Evolutionary conservation across 768 basidiomycete species (phyloP), one percentile per base, ranked within the genome.

Genomic region (Pulveroboletus frians): DNA sequence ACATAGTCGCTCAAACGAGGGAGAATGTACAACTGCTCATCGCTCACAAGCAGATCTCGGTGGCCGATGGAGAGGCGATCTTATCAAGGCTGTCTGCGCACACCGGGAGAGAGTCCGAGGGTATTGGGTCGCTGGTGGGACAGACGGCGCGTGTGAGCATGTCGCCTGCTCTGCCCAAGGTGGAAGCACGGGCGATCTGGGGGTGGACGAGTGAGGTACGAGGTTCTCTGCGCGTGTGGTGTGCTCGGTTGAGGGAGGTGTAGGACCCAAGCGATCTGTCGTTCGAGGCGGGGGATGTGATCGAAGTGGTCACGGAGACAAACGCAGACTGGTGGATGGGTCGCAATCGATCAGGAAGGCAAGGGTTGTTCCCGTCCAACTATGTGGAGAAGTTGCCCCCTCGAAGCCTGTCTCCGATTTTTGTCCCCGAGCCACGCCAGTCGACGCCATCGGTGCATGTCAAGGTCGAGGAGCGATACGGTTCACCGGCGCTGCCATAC

Each of bases 271-370:
- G 83, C 42, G 91, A 94, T 66, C 74, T 95, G 3, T 76, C 80
- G 1, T 91, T 95, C 71, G 67, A 68, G 17, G 69, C 76, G 0
- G 92, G 90, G 4, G 92, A 93, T 49, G 70, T 84, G 32, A 81
- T 95, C 50, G 86, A 90, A 51, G 77, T 95, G 51, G 68, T 88
- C 40, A 77, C 84, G 51, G 89, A 93, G 64, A 86, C 81, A n/a
- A 91, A 92, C 53, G 71, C 75, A 1, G 92, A 93, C 63, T 93
- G 92, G 92, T 95, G 90, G 90, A 85, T 76, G 30, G 91, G 92
- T n/a, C 73, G 73, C 52, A 60, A 77, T 55, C 57, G 56, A 36
- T 74, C 83, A 26, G 83, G 83, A 20, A 76, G 70, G 46, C 76
- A 83, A 40, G 91, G 86, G 3, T 68, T 92, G 38, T 89, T 94